Evolutionary conservation across 805 yeast species (phyloP).

Genomic region (Ogataea henricii): DNA sequence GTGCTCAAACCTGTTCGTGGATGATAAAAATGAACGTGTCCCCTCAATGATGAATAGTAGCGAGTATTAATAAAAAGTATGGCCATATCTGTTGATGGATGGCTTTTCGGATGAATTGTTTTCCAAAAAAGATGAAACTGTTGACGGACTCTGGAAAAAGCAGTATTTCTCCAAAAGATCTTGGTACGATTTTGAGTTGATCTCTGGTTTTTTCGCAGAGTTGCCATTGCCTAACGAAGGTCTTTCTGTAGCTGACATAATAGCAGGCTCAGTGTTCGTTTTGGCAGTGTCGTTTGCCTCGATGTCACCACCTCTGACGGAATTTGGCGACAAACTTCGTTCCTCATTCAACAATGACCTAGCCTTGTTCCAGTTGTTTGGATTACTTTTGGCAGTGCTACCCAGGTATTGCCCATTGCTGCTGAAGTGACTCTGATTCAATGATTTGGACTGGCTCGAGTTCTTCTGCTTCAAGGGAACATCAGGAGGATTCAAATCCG

Average conservation of each 20-base stretch:
- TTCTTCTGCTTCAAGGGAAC: slow-evolving; percentile 10
- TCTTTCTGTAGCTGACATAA: neutral
- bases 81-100: slow-evolving; percentile 22
- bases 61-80: slow-evolving; percentile 25
- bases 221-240: neutral
- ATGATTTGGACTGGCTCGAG: neutral
- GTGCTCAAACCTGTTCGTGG: neutral
- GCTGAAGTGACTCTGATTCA: neutral
- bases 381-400: neutral
- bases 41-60: neutral
- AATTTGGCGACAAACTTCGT: slow-evolving; percentile 11
- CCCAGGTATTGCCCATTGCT: neutral
- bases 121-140: slow-evolving; percentile 35
- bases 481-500: slow-evolving; percentile 20
- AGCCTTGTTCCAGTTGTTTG: neutral
- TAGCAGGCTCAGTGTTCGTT: slow-evolving; percentile 3
- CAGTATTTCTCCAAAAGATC: slow-evolving; percentile 62
- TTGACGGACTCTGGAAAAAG: slow-evolving; percentile 48
- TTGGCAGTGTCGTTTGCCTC: neutral
- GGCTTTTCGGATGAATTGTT: slow-evolving; percentile 19
- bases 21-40: neutral
- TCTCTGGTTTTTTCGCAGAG: slow-evolving; percentile 32
- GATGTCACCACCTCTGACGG: slow-evolving; percentile 1
- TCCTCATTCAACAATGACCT: slow-evolving; percentile 5
- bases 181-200: slow-evolving; percentile 55